Conservation (phyloP, 2,329 filamentous ascomycete genomes). For the Chalara sp. region DNA sequence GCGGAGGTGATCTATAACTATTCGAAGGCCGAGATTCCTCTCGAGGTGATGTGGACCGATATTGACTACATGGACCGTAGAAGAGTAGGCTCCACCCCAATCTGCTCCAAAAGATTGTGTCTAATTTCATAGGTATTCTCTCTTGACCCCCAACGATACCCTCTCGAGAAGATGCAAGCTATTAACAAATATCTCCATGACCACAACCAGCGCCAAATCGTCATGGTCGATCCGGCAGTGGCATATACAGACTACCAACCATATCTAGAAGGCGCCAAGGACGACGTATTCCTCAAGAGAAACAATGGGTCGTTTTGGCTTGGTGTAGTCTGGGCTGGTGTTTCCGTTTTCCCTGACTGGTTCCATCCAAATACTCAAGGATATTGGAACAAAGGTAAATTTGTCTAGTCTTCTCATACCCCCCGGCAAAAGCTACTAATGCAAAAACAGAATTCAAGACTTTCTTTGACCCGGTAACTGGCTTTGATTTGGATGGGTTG, state of each 20-base stretch:
- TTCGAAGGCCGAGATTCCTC: conserved; percentile 54
- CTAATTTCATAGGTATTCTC: conserved; percentile 44
- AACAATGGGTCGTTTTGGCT: conserved; percentile 49
- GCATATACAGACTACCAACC: conserved; percentile 44
- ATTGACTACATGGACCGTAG: conserved; percentile 54
- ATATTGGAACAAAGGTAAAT: conserved; percentile 56
- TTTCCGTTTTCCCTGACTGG: conserved; percentile 71
- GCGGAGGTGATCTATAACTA: conserved; percentile 65
- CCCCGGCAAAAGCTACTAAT: neutral
- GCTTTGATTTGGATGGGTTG: conserved; percentile 69
- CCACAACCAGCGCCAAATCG: conserved; percentile 61
- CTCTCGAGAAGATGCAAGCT: conserved; percentile 54
- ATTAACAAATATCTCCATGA: conserved; percentile 60
- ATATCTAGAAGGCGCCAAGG: conserved; percentile 44
- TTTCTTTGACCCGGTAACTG: conserved; percentile 58
- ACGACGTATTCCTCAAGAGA: conserved; percentile 40
- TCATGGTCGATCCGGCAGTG: conserved; percentile 71
- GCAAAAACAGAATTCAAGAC: conserved; percentile 43
- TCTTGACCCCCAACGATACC: conserved; percentile 56
- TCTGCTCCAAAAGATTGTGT: neutral
- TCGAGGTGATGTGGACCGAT: conserved; percentile 65
- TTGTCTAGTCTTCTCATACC: neutral
- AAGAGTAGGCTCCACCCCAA: conserved; percentile 23
- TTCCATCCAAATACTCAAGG: conserved; percentile 55
- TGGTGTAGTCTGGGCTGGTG: conserved; percentile 73